These are phyloP conservation scores for Fusarium odoratissimum DNA, from an alignment of 2,329 filamentous ascomycete genomes.

Conservation along the genomic window DNA sequence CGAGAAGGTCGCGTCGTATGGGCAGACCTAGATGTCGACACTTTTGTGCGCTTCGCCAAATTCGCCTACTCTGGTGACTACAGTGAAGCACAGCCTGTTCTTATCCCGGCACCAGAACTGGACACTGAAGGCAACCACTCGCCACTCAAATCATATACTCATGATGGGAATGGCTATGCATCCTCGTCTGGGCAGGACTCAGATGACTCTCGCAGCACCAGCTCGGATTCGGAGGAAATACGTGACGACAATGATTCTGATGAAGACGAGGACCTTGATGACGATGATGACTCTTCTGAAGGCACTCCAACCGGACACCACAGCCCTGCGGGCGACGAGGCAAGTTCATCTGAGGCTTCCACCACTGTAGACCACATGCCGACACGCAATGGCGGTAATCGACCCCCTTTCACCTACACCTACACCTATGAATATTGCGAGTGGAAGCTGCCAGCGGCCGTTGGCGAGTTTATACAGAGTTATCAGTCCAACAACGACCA, in stretches of 20 bases:
- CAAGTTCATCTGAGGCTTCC: slow-evolving; percentile 2
- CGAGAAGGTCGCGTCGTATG: slow-evolving; percentile 40
- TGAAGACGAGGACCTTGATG: not conserved
- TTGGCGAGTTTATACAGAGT: slow-evolving; percentile 3
- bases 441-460: slow-evolving; percentile 14
- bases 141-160: slow-evolving; percentile 1
- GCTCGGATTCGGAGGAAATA: not conserved
- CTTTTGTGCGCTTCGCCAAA: slow-evolving; percentile 45
- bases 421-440: not conserved
- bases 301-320: not conserved
- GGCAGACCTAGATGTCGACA: slow-evolving; percentile 41
- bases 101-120: not conserved
- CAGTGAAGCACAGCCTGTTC: slow-evolving; percentile 29
- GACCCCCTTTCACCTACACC: not conserved
- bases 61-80: slow-evolving; percentile 44
- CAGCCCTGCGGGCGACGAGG: not conserved
- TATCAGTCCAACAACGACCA: not conserved
- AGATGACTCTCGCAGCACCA: not conserved
- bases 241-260: not conserved
- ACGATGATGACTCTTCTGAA: not conserved
- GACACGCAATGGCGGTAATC: not conserved
- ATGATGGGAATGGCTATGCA: not conserved
- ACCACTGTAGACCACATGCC: slow-evolving; percentile 14
- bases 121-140: not conserved
- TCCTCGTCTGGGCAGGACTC: not conserved